Conservation (phyloP, 768 basidiomycete genomes). For the Phaffia australis region DNA sequence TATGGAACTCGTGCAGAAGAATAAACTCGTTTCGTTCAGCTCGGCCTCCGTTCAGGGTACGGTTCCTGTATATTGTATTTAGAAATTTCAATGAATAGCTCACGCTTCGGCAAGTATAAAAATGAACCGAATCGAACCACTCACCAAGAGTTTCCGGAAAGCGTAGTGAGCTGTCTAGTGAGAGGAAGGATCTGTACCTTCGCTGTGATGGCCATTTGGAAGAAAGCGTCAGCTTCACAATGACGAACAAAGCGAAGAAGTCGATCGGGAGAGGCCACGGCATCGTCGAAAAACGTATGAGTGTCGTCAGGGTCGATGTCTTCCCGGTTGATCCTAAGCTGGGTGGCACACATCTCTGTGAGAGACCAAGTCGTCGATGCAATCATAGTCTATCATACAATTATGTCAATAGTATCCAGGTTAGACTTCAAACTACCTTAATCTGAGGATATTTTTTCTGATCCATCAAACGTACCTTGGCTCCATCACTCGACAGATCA, state of each 20-base stretch:
- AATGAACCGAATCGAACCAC: slow-evolving; percentile 29
- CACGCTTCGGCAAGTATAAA: neutral
- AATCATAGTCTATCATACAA: slow-evolving; percentile 68
- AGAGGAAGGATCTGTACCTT: slow-evolving; percentile 90
- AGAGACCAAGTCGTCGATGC: slow-evolving; percentile 95
- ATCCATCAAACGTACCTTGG: slow-evolving; percentile 51
- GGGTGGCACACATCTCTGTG: slow-evolving; percentile 89
- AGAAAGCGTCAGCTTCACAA: slow-evolving; percentile 90
- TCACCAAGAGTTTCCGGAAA: slow-evolving; percentile 94
- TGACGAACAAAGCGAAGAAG: slow-evolving; percentile 81
- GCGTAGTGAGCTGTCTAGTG: slow-evolving; percentile 83
- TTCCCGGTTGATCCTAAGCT: slow-evolving; percentile 72
- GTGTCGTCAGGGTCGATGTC: slow-evolving; percentile 97
- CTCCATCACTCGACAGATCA: slow-evolving; percentile 87
- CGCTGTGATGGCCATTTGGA: slow-evolving; percentile 89
- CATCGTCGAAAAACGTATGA: slow-evolving; percentile 75
- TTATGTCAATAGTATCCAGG: neutral
- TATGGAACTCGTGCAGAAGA: slow-evolving; percentile 93
- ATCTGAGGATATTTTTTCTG: neutral
- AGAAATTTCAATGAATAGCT: neutral
- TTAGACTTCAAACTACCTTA: neutral
- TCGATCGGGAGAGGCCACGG: slow-evolving; percentile 59
- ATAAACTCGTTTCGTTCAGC: slow-evolving; percentile 99
- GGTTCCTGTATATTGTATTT: slow-evolving; percentile 55
- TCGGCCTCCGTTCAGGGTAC: slow-evolving; percentile 90